Conservation (phyloP, 768 basidiomycete species). For the Filobasidium wieringae region DNA sequence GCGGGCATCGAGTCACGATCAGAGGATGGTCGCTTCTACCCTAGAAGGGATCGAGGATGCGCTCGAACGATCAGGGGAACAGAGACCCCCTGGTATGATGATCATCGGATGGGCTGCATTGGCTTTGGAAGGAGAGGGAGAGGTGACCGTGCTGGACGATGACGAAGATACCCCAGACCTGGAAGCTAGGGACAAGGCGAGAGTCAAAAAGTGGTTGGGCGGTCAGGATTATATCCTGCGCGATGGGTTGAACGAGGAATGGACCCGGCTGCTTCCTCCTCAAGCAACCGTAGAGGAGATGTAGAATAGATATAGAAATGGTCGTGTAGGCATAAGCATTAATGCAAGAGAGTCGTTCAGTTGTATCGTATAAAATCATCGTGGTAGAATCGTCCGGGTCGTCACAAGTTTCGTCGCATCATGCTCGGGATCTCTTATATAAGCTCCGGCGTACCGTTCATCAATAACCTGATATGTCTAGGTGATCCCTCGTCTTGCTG, state of each 20-base stretch:
- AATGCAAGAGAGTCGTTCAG: no score
- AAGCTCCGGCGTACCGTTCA: no score
- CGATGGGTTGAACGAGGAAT: constrained; percentile 20
- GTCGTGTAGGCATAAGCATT: no score
- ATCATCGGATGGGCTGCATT: constrained; percentile 84
- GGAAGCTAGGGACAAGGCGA: constrained; percentile 35
- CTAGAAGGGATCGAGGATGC: constrained; percentile 58
- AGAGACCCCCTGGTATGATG: constrained; percentile 92
- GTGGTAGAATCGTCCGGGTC: no score
- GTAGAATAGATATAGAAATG: no score
- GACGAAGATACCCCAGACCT: constrained; percentile 38
- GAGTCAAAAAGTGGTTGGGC: constrained; percentile 19
- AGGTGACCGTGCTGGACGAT: constrained; percentile 55
- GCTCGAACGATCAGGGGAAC: constrained; percentile 63
- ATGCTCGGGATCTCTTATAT: no score
- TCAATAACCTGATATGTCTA: no score
- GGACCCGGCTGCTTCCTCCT: constrained; percentile 11
- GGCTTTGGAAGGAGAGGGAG: constrained; percentile 59
- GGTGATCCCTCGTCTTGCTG: neutral
- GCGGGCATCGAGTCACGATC: constrained; percentile 86
- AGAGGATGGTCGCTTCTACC: constrained; percentile 69
- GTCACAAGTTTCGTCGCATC: no score
- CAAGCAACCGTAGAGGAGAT: neutral
- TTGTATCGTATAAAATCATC: no score
- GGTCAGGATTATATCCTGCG: constrained; percentile 15